Evolutionary conservation across 2,329 filamentous ascomycete species (phyloP).

Genomic region (Aspergillus hortae): DNA sequence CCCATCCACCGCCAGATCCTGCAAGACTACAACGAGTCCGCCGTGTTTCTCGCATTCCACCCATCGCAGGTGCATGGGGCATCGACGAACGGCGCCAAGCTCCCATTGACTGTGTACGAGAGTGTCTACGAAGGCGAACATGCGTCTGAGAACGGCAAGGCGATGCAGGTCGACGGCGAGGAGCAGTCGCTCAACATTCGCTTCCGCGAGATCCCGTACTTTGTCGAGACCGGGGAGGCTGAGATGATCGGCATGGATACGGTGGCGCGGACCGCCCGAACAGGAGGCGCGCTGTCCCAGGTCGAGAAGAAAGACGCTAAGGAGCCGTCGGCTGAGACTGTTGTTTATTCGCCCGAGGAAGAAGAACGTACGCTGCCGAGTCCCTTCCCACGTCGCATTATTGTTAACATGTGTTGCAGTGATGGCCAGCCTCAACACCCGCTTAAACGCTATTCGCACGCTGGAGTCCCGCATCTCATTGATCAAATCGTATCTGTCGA

Average conservation of each 20-base stretch:
- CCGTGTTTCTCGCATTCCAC: constrained; percentile 86
- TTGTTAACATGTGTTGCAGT: constrained; percentile 8
- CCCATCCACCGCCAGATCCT: constrained; percentile 77
- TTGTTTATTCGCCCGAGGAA: constrained; percentile 55
- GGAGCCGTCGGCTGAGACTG: constrained; percentile 21
- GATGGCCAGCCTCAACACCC: constrained; percentile 70
- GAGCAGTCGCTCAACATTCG: constrained; percentile 58
- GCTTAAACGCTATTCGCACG: constrained; percentile 91
- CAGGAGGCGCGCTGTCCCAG: constrained; percentile 10
- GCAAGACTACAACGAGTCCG: constrained; percentile 72
- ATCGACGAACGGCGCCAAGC: constrained; percentile 65
- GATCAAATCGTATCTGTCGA: constrained; percentile 71
- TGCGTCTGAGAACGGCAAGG: constrained; percentile 53
- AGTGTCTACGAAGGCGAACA: constrained; percentile 72
- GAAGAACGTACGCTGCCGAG: constrained; percentile 53
- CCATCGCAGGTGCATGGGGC: constrained; percentile 54
- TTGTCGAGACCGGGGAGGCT: constrained; percentile 87
- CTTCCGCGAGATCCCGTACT: constrained; percentile 81
- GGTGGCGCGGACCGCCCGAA: constrained; percentile 78
- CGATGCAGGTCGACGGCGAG: constrained; percentile 70
- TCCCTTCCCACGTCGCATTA: not conserved
- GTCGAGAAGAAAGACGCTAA: constrained; percentile 25
- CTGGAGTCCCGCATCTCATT: constrained; percentile 73
- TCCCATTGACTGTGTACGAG: constrained; percentile 90
- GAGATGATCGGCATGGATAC: constrained; percentile 98